Base-by-base conservation (phyloP, 139 green algal genomes). In the Axilococcus clingmanii region DNA sequence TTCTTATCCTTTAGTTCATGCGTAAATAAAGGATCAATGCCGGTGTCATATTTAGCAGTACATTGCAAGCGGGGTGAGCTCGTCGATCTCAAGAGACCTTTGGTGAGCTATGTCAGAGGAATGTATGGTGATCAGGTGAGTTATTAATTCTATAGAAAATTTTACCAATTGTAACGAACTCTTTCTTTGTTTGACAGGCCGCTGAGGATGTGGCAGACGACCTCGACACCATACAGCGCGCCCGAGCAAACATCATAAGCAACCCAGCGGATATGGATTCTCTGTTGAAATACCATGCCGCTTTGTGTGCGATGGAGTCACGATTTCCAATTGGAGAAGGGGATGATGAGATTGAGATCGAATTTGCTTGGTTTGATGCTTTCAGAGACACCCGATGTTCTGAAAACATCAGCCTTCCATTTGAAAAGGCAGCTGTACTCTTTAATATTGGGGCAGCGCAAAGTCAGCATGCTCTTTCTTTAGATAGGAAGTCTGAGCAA, bases 401-500 rank as follows among this genome's bases (percentile, higher is more conserved):
- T 15, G 66, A 80, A 54, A 76, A 90, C 65, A 35, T 45, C 33
- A 94, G 84, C 66, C 82, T 97, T 6, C 79, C 94, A 66, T 90
- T 90, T 43, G 89, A 97, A 57, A 94, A 94, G 65, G 84, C 89
- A 2, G 66, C 76, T 5, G 65, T 96, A n/a, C 45, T 90, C 28
- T 97, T 97, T 74, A 97, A 97, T 71, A 44, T 95, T 23, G 89
- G 47, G 1, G 78, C 86, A 2, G 59, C 15, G n/a, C 29, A 86
- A 11, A 79, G 60, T n/a, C 88, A 96, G 72, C 42, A 76, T 42
- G 89, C 53, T 19, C 43, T 94, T 31, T 62, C 54, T 0, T 68
- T 57, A 23, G 84, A 97, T 66, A 65, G 83, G 4, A 72, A 62
- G 17, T 79, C 69, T 3, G 53, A 77, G 0, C 53, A 72, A 0